A percentile compares a stretch with the other conserved stretches of the same genome.
Evolutionary conservation across 257 asterid genomes (phyloP).

Genomic region (Solanum appendiculatum): DNA sequence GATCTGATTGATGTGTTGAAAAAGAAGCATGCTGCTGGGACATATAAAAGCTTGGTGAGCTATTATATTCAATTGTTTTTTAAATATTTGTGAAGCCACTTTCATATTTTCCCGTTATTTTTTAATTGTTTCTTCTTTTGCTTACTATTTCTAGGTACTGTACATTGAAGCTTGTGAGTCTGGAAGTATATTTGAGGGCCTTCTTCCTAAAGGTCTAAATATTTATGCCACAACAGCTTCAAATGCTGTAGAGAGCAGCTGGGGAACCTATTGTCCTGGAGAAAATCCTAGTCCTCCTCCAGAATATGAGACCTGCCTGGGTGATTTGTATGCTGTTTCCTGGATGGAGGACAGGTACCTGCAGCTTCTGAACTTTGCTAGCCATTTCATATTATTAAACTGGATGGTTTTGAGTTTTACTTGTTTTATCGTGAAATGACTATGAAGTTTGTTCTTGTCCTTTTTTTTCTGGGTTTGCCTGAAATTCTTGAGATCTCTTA

Average conservation of each 20-base stretch:
- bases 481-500: not conserved
- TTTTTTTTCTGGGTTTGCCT: not conserved
- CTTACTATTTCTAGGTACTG: conserved; percentile 43
- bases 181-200: conserved; percentile 95
- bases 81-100: not conserved
- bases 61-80: not conserved
- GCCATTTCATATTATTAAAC: not conserved
- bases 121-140: not conserved
- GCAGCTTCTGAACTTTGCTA: not conserved
- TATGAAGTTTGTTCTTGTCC: not conserved
- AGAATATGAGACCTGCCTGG: conserved; percentile 85
- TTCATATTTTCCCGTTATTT: not conserved
- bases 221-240: conserved; percentile 96
- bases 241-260: conserved; percentile 87
- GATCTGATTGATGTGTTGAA: conserved; percentile 50
- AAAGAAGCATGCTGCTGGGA: conserved; percentile 72
- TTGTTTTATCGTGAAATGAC: not conserved
- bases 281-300: conserved; percentile 76
- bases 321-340: conserved; percentile 86
- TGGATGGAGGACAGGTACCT: conserved; percentile 95
- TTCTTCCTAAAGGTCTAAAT: conserved; percentile 69
- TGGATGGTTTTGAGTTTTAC: not conserved
- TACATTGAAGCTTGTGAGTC: conserved; percentile 95
- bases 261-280: conserved; percentile 98
- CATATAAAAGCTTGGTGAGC: conserved; percentile 81